Percentiles rank a stretch among this genome's conserved stretches.
These are phyloP conservation scores for Yarrowia sp. DNA, from an alignment of 805 yeast genomes.

Conservation along the genomic window DNA sequence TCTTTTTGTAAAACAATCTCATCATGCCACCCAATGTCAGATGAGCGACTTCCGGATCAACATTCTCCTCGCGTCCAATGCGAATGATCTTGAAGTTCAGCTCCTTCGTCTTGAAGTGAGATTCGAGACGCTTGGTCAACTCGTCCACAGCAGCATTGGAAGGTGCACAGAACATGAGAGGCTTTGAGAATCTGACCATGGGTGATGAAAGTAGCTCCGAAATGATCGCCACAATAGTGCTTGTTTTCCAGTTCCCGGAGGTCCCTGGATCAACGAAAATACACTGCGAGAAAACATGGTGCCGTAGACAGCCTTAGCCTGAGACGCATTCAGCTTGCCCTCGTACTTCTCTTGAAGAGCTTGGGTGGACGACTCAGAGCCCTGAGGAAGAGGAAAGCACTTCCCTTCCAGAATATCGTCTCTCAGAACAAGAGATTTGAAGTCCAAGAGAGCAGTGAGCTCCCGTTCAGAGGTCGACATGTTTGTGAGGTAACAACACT, in stretches of 20 bases:
- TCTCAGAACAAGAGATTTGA: background rate
- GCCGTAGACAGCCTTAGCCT: background rate
- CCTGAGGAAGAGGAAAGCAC: background rate
- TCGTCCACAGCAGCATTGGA: conserved; percentile 8
- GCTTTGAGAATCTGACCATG: background rate
- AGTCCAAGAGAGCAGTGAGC: background rate
- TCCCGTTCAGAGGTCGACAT: background rate
- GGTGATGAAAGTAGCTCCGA: background rate
- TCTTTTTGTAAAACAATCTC: background rate
- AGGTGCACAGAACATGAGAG: background rate
- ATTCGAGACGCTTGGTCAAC: background rate
- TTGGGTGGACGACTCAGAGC: background rate
- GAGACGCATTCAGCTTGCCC: background rate
- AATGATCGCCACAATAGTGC: background rate
- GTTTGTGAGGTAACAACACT: background rate
- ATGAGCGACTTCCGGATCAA: background rate
- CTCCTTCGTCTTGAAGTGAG: background rate
- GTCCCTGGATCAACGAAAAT: background rate
- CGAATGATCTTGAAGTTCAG: background rate
- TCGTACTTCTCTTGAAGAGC: background rate
- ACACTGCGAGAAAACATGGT: background rate
- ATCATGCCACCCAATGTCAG: background rate
- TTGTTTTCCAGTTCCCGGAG: conserved; percentile 6
- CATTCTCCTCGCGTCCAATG: background rate
- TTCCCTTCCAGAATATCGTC: background rate